Base-by-base conservation (phyloP, 2,329 filamentous ascomycete genomes). In the Chaetomiaceae sp. region DNA sequence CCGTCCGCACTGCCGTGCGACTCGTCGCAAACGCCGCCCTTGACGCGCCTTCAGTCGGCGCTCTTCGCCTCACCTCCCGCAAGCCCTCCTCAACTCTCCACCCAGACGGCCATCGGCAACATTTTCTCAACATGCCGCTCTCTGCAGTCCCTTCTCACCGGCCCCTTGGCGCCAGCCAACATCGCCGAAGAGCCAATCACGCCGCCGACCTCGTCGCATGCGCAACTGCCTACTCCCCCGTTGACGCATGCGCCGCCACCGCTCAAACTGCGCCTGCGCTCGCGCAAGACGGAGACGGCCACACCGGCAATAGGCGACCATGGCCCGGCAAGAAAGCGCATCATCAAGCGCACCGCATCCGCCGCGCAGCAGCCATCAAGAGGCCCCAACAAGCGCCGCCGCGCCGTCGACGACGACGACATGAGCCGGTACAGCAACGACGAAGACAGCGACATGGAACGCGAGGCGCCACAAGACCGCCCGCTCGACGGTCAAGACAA, bases 91-190 rank as follows among this genome's bases (percentile, higher is more conserved):
- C 70, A 73, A 27, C 62, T 71, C 41, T 74, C 73, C 34, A 66
- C 75, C 20, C 71, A 75, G 55, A 69, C 69, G 47, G 69, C 77
- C 18, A 69, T 82, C 59, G 73, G 72, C 64, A 79, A 78, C 67
- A 75, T 85, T 63, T 77, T 81, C 67, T 75, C 71, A 55, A 79
- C 80, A 42, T 85, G 81, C 65, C 80, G 79, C 66, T 79, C 77
- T 5, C 75, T 85, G 0, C 82, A 85, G 63, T 77, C 77, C 2
- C 78, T 84, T 62, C 74, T 84, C 55, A 68, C 74, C 23, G 61
- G 71, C 4, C 70, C 75, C 13, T 60, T 63, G n/a, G 59, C 65
- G 18, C 61, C 61, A 54, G 57, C 58, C 34, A 54, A 51, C 36
- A 55, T 55, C n/a, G 63, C 61, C 41, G 61, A 57, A 25, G 67